Evolutionary conservation across 2,329 filamentous ascomycete species (phyloP).

Genomic region (Botrytis tulipae): DNA sequence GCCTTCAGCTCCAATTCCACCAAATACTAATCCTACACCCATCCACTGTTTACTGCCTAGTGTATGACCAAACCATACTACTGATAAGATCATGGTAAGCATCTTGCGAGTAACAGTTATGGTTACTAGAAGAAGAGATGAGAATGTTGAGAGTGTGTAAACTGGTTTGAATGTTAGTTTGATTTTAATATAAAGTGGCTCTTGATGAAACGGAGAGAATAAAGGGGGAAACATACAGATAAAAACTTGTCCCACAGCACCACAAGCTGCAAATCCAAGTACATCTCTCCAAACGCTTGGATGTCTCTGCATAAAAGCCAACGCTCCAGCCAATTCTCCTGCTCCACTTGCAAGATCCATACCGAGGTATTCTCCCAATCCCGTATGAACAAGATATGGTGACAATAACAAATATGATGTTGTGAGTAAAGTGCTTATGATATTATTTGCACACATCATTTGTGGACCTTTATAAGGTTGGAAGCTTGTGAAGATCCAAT

Average conservation of each 20-base stretch:
- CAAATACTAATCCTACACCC: constrained; percentile 89
- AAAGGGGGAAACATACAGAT: constrained; percentile 61
- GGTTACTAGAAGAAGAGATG: constrained; percentile 86
- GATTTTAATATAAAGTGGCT: not conserved
- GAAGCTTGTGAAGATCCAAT: constrained; percentile 83
- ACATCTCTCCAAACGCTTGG: constrained; percentile 85
- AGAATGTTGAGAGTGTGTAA: constrained; percentile 91
- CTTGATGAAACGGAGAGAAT: not conserved
- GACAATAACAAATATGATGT: constrained; percentile 71
- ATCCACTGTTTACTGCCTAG: constrained; percentile 89
- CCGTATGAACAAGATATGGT: constrained; percentile 73
- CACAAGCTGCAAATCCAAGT: constrained; percentile 83
- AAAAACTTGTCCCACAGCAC: constrained; percentile 92
- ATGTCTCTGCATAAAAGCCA: constrained; percentile 76
- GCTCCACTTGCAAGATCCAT: constrained; percentile 59
- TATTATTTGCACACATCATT: constrained; percentile 99
- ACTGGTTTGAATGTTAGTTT: constrained; percentile 43
- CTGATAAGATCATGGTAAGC: constrained; percentile 97
- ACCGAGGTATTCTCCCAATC: constrained; percentile 62
- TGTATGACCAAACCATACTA: constrained; percentile 89
- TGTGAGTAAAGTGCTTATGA: constrained; percentile 79
- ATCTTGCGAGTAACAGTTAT: constrained; percentile 98
- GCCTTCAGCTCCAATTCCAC: constrained; percentile 89
- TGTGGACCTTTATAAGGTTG: constrained; percentile 84
- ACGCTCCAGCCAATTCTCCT: constrained; percentile 74